phyloP scores from a whole-genome alignment of 139 green algal genomes.

The Chlamydomonas urium region DNA sequence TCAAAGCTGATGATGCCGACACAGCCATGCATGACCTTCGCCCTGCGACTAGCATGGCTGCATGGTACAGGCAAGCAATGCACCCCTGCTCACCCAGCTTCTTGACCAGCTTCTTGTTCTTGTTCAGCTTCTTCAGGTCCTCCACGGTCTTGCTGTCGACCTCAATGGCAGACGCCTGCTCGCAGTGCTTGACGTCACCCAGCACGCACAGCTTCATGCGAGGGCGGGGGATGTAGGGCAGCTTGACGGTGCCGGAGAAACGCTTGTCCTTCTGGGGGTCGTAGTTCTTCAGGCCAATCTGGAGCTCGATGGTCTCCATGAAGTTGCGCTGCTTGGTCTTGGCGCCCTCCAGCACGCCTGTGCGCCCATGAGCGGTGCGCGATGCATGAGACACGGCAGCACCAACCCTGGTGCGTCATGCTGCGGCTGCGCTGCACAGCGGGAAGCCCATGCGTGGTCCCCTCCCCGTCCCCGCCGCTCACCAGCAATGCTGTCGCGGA shows the following conservation, averaged over 20 bases:
- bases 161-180: constrained; percentile 77
- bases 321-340: constrained; percentile 96
- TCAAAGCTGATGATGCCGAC: too few species aligned
- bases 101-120: constrained; percentile 99
- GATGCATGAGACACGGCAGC: background rate
- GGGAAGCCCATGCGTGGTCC: background rate
- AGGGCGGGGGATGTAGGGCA: constrained; percentile 92
- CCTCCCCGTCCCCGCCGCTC: background rate
- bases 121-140: constrained; percentile 99
- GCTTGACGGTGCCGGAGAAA: constrained; percentile 97
- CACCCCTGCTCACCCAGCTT: too few species aligned
- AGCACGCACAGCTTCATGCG: constrained; percentile 96
- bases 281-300: constrained; percentile 99
- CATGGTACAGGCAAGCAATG: too few species aligned
- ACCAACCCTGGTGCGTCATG: background rate
- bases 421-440: background rate
- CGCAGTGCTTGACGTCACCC: constrained; percentile 97
- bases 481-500: constrained; percentile 66
- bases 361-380: background rate
- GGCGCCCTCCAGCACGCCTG: constrained; percentile 70
- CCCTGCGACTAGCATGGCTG: too few species aligned
- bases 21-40: too few species aligned
- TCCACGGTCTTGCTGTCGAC: constrained; percentile 92
- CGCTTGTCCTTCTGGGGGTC: constrained; percentile 99
- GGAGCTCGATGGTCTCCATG: constrained; percentile 97